Percentiles rank a stretch among this genome's conserved stretches.
phyloP scores from a whole-genome alignment of 768 basidiomycete species.

The Tricholoma sp. region DNA sequence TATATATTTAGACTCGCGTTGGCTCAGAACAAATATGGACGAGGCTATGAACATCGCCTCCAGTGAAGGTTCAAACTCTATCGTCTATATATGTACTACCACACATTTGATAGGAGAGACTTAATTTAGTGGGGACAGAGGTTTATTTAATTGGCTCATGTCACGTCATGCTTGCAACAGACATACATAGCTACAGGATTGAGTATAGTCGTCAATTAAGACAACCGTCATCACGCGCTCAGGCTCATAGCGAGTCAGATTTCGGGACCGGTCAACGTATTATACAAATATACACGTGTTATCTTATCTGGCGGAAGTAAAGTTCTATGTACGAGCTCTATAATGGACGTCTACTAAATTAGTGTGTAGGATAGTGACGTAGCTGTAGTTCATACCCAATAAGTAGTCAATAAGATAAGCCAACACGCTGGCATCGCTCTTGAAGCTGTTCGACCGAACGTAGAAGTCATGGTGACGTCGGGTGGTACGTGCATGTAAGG shows the following conservation, averaged over 20 bases:
- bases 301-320: background rate
- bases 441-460: background rate
- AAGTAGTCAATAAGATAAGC: slow-evolving; percentile 3
- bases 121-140: no score
- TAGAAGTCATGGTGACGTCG: background rate
- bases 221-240: no score
- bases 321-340: background rate
- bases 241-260: no score
- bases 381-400: background rate
- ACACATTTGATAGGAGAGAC: no score
- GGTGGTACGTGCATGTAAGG: background rate
- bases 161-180: no score
- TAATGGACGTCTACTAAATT: background rate
- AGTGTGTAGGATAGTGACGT: background rate
- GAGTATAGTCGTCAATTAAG: no score
- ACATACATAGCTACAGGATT: no score
- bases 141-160: no score
- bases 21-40: background rate
- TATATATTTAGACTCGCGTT: background rate
- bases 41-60: background rate
- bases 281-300: no score
- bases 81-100: no score
- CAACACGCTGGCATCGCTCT: background rate
- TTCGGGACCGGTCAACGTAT: no score
- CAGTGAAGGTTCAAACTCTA: background rate